These are phyloP conservation scores for Grigorovia yakushimaensis DNA, from an alignment of 805 yeast genomes.

Conservation along the genomic window DNA sequence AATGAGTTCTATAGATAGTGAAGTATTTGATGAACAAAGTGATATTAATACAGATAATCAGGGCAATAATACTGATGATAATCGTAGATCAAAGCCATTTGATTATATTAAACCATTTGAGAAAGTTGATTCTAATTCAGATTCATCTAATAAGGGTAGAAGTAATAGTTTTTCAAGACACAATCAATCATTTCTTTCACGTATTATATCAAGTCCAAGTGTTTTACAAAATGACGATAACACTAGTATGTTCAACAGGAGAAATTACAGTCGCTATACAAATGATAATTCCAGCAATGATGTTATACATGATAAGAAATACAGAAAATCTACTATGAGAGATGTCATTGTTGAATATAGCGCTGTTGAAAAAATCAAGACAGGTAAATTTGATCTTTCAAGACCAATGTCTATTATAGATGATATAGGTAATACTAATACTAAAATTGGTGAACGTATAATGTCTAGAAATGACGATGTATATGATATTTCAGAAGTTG, in stretches of 20 bases:
- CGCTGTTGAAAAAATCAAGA: conserved; percentile 19
- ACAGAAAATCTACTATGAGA: conserved; percentile 3
- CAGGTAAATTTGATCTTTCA: conserved; percentile 25
- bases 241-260: background rate
- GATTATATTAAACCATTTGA: conserved; percentile 4
- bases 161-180: background rate
- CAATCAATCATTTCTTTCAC: background rate
- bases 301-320: background rate
- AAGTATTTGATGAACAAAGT: background rate
- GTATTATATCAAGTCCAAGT: conserved; percentile 2
- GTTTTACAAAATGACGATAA: background rate
- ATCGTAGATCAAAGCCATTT: background rate
- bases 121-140: background rate
- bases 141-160: background rate
- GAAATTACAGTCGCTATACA: background rate
- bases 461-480: background rate
- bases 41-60: background rate
- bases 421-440: conserved; percentile 20
- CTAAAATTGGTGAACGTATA: conserved; percentile 5
- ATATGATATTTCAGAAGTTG: conserved; percentile 3
- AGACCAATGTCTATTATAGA: conserved; percentile 25
- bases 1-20: conserved; percentile 10
- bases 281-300: background rate
- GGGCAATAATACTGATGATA: background rate
- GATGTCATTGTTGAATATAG: conserved; percentile 35